These are phyloP conservation scores for Rhynchospora pubera DNA, from an alignment of 176 grass and related monocot species.

Conservation along the genomic window DNA sequence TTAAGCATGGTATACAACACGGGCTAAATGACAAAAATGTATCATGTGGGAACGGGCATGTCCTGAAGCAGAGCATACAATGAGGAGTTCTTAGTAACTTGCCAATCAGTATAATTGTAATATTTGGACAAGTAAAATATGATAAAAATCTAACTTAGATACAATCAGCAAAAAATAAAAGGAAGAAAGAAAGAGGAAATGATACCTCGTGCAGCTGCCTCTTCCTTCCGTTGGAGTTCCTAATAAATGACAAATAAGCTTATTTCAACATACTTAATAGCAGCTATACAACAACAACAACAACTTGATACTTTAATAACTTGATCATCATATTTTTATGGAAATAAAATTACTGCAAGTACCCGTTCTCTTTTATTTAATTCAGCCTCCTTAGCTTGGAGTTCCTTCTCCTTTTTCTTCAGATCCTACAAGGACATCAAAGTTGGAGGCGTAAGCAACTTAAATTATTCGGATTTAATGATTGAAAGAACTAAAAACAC, in stretches of 20 bases:
- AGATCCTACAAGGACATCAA: conserved; percentile 46
- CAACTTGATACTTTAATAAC: neutral
- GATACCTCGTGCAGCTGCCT: conserved; percentile 72
- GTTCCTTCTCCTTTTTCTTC: conserved; percentile 87
- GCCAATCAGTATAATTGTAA: neutral
- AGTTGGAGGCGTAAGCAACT: conserved; percentile 35
- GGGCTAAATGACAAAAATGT: neutral
- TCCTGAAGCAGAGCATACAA: neutral
- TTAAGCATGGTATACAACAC: neutral
- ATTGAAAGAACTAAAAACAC: neutral
- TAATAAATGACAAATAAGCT: conserved; percentile 30
- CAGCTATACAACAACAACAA: too few relatives aligned
- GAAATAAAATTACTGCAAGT: neutral
- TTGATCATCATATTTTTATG: neutral
- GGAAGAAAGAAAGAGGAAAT: neutral
- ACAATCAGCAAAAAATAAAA: neutral
- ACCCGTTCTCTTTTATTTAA: conserved; percentile 91
- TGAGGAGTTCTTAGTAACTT: neutral
- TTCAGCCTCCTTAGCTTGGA: conserved; percentile 86
- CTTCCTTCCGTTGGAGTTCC: conserved; percentile 87
- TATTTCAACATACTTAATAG: neutral
- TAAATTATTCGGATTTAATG: neutral
- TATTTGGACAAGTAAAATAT: neutral
- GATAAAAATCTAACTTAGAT: neutral
- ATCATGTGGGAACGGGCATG: neutral